Base-by-base conservation (phyloP, 148 eudicot genomes). In the Tetragonia tetragonoides region DNA sequence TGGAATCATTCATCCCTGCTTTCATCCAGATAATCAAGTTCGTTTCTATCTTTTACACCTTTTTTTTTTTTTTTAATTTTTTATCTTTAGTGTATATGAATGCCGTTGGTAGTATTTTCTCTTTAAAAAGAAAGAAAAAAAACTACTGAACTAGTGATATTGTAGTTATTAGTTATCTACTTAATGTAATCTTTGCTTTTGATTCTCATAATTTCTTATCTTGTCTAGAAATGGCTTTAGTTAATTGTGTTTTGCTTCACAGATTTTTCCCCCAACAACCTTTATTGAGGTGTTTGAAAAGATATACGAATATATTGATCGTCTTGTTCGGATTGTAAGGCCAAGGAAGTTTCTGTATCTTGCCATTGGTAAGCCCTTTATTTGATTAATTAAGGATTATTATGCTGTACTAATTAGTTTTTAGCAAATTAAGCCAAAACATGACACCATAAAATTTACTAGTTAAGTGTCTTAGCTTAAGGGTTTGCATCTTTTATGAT, bases 301-400 rank as follows among this genome's bases (percentile, higher is more conserved):
- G 75, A 84, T 96, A 77, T 96, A 86, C 74, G 98, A 86, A 51
- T 96, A 91, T 75, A 93, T 96, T 70, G 99, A 96, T 76, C 86
- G 95, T 68, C 90, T 96, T 53, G 84, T 93, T 80, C 80, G 73
- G 37, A 91, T 96, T 81, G 98, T 93, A 28, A 92, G 92, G 46
- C 99, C 99, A 14, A 83, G 98, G 11, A 96, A 93, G 83, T 82
- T 96, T 78, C 90, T 96, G 17, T 96, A 80, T 83, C 89, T 96
- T 92, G 99, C 98, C 62, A 93, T 96, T 68, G 99, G 99, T 96
- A 77, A 79, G 91, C 86, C 71, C 66, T 14, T 12, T 17, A 3
- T 28, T 16, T 66, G 7, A 46, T 56, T 16, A 53, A 1, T 20
- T 41, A 17, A 41, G 0, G 6, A 65, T 12, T 1, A 1, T 18